Percentiles rank a stretch among this genome's conserved stretches.
phyloP scores from a whole-genome alignment of 768 basidiomycete species.

The Tricholoma matsutake region DNA sequence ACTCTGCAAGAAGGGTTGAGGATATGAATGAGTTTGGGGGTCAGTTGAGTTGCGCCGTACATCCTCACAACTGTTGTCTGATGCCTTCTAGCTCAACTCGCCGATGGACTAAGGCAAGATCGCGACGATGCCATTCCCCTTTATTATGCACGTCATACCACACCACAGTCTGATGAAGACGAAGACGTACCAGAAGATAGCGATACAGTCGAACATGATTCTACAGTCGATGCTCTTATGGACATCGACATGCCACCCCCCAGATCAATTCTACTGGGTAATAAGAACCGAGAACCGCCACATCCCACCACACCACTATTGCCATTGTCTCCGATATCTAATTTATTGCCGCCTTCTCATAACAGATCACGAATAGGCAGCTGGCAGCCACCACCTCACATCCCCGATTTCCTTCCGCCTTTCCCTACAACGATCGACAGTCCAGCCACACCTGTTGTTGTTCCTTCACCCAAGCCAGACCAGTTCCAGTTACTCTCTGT shows the following conservation, averaged over 20 bases:
- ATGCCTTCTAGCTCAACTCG: slow-evolving; percentile 51
- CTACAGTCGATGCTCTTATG: slow-evolving; percentile 22
- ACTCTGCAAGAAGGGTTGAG: slow-evolving; percentile 62
- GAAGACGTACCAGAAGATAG: slow-evolving; percentile 30
- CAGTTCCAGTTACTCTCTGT: slow-evolving; percentile 23
- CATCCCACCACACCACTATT: slow-evolving; percentile 37
- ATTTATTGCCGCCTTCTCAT: slow-evolving; percentile 50
- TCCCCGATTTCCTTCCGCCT: slow-evolving; percentile 67
- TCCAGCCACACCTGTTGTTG: slow-evolving; percentile 30
- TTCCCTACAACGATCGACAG: slow-evolving; percentile 46
- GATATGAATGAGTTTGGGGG: slow-evolving; percentile 73
- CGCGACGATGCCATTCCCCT: slow-evolving; percentile 55
- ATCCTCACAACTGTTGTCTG: slow-evolving; percentile 19
- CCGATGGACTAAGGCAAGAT: slow-evolving; percentile 53
- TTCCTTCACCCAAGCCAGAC: slow-evolving; percentile 34
- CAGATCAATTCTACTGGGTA: slow-evolving; percentile 12
- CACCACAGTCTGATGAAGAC: slow-evolving; percentile 29
- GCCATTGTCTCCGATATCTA: slow-evolving; percentile 56
- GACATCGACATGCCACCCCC: slow-evolving; percentile 24
- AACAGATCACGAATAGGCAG: slow-evolving; percentile 55
- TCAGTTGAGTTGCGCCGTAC: slow-evolving; percentile 35
- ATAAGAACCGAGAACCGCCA: slow-evolving; percentile 28
- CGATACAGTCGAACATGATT: slow-evolving; percentile 30
- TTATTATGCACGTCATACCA: slow-evolving; percentile 37
- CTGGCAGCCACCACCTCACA: slow-evolving; percentile 62